phyloP scores from a whole-genome alignment of 2,329 filamentous ascomycete genomes.

The Xylaria sp. region DNA sequence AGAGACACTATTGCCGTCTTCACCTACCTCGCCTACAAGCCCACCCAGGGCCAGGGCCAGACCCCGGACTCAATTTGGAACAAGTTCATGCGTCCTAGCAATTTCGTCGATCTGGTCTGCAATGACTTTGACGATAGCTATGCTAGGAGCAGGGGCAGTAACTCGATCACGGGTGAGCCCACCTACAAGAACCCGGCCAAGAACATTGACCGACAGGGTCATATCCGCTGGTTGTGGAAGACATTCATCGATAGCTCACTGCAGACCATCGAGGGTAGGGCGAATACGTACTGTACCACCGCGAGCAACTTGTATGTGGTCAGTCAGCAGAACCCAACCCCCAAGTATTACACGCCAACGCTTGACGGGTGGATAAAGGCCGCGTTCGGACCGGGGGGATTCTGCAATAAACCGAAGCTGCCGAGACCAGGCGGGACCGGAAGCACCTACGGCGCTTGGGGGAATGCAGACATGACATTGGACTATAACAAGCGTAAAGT shows the following conservation, averaged over 20 bases:
- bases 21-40: slow-evolving; percentile 3
- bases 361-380: not conserved
- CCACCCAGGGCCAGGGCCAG: not conserved
- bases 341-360: slow-evolving; percentile 6
- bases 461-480: not conserved
- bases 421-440: slow-evolving; percentile 7
- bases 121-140: slow-evolving; percentile 5
- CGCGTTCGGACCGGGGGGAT: slow-evolving; percentile 9
- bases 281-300: slow-evolving; percentile 14
- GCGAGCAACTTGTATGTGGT: slow-evolving; percentile 6
- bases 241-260: slow-evolving; percentile 9
- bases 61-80: slow-evolving; percentile 2
- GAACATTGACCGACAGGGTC: slow-evolving; percentile 1
- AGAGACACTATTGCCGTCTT: slow-evolving; percentile 12
- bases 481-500: not conserved
- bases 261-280: slow-evolving; percentile 2
- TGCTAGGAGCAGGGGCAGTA: not conserved
- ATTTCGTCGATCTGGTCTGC: slow-evolving; percentile 17
- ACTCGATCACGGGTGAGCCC: slow-evolving; percentile 4
- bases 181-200: slow-evolving; percentile 10
- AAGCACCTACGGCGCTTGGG: slow-evolving; percentile 13
- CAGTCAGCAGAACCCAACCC: not conserved
- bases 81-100: slow-evolving; percentile 16
- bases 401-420: slow-evolving; percentile 14
- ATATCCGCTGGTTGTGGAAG: slow-evolving; percentile 20